Evolutionary conservation across 805 yeast species (phyloP).

Genomic region (Tetrapisispora phaffii): DNA sequence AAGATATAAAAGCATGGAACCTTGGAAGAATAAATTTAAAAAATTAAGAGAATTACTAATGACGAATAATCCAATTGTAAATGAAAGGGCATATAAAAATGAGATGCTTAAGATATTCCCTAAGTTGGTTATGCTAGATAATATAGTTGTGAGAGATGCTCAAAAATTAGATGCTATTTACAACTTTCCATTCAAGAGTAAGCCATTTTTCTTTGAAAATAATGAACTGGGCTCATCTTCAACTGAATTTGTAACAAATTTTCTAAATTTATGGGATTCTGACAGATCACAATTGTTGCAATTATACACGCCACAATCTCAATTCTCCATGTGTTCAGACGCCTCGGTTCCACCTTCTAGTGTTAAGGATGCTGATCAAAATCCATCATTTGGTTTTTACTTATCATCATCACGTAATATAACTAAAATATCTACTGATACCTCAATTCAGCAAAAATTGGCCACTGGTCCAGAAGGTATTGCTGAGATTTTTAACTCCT

Average conservation of each 20-base stretch:
- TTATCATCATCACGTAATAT: constrained; percentile 69
- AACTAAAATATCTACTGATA: constrained; percentile 45
- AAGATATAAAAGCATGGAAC: constrained; percentile 50
- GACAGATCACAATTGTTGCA: constrained; percentile 59
- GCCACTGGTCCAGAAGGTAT: constrained; percentile 64
- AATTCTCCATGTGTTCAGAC: constrained; percentile 74
- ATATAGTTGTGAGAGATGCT: constrained; percentile 68
- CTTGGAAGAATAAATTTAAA: constrained; percentile 69
- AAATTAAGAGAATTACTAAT: constrained; percentile 68
- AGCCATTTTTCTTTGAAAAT: constrained; percentile 74
- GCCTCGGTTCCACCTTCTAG: constrained; percentile 50
- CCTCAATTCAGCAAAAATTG: constrained; percentile 48
- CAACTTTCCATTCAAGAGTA: constrained; percentile 44
- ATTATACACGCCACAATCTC: constrained; percentile 73
- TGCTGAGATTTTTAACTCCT: constrained; percentile 43
- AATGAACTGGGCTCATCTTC: constrained; percentile 58
- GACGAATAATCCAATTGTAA: constrained; percentile 61
- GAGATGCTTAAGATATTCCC: constrained; percentile 73
- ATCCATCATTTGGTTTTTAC: constrained; percentile 53
- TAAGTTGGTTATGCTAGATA: constrained; percentile 68
- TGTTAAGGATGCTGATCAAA: constrained; percentile 26
- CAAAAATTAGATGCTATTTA: constrained; percentile 41
- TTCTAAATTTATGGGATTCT: constrained; percentile 70
- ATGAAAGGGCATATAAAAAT: constrained; percentile 38
- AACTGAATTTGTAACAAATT: constrained; percentile 70